Evolutionary conservation across 1,284 basidiomycete genomes (phyloP), one percentile per base, ranked within the genome.

Genomic region (Tremellales sp.): DNA sequence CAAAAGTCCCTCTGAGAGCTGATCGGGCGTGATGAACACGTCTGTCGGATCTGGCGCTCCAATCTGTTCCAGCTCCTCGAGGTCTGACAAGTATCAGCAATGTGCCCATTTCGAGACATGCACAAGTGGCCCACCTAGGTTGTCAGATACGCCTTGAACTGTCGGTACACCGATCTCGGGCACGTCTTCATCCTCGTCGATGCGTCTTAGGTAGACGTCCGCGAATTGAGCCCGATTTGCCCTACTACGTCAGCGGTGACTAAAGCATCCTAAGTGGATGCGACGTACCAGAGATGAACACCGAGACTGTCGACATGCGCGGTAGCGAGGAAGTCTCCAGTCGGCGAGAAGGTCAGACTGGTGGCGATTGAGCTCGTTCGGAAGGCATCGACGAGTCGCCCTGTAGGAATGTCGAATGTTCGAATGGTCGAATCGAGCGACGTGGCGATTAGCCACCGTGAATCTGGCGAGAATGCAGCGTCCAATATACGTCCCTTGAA

Each of bases 371-470:
- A 90, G n/a, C 86, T 77, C 3, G 90, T 90, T 46, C 82, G 81
- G 79, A 98, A 98, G 0, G 85, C 89, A 65, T 98, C 91, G 46
- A 99, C 88, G 31, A 98, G 78, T 24, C 84, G 80, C 3, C 92
- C 90, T 10, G 91, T 91, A 0, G 96, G 94, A 19, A 99, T 82
- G 70, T 99, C 96, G 68, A 91, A 98, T 0, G 96, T 98, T 40
- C 96, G 84, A 59, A 98, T 88, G 43, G 87, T 80, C 1, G 88
- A 89, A 70, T 99, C 96, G 46, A 94, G 77, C 11, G 92, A 91
- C 2, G 89, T 84, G 0, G 85, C 78, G 33, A 97, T 81, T 35
- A 98, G 77, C 94, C 94, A 97, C 53, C 93, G 80, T 2, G 89
- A 93, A 70, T 97, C 92, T 2, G 89, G 83, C 6, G 93, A 96